Evolutionary conservation across 2,329 filamentous ascomycete species (phyloP), one percentile per base, ranked within the genome.

Genomic region (Cryoendolithus antarcticus): DNA sequence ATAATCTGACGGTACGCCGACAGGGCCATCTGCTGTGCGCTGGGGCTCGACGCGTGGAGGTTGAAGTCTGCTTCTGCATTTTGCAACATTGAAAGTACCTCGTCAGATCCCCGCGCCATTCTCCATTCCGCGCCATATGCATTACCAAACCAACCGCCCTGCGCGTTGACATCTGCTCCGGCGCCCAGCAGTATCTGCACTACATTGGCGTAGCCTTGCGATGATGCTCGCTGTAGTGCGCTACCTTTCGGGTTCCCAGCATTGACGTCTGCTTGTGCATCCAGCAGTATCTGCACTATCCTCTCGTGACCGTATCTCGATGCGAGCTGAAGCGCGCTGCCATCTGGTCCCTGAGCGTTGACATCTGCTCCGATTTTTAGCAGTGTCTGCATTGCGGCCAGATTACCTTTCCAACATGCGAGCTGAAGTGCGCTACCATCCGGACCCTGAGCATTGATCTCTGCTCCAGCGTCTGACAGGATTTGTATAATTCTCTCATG

Each of bases 361-460:
- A 50, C 39, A 24, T 48, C 38, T 9, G 48, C 46, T 32, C 43
- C 47, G 10, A 21, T 13, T 10, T 43, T 30, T 8, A 49, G 21
- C 11, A 51, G 42, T 21, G 48, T 24, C 44, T 46, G 10, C 11
- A 42, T 45, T n/a, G 44, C n/a, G n/a, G n/a, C n/a, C n/a, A n/a
- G n/a, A n/a, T n/a, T n/a, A n/a, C n/a, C n/a, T n/a, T n/a, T n/a
- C n/a, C n/a, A n/a, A n/a, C n/a, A n/a, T 27, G 24, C 24, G 24
- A 27, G 24, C 24, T 27, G 24, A 3, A 27, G 24, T 4, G 24
- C 24, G 24, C 24, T 8, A 8, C 24, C 24, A 2, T 6, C 7
- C 24, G 24, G 24, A 2, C 24, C 24, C 6, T 27, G 5, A 27
- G 24, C 32, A 9, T 51, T 43, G 24, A 49, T 39, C 29, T 52